phyloP scores from a whole-genome alignment of 2,329 filamentous ascomycete species.

The Sordariomycetes sp. region DNA sequence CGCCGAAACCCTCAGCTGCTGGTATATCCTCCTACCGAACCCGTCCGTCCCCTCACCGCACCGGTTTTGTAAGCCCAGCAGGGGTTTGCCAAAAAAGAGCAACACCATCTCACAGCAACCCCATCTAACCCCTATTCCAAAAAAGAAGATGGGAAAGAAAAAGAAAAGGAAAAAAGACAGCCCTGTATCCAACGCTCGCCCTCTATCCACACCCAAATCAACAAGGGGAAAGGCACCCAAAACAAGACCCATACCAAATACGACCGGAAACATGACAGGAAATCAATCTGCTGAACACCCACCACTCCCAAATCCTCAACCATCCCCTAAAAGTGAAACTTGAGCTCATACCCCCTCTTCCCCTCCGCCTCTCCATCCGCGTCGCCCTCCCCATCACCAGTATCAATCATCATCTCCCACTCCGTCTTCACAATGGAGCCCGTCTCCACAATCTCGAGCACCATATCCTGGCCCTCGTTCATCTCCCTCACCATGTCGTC shows the following conservation, averaged over 20 bases:
- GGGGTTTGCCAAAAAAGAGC: no score
- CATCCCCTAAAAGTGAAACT: background rate
- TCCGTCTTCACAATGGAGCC: constrained; percentile 1
- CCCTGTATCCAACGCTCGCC: background rate
- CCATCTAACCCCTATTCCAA: background rate
- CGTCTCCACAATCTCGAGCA: background rate
- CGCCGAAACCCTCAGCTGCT: no score
- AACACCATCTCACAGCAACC: background rate
- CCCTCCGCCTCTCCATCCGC: background rate
- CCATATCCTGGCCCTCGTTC: constrained; percentile 64
- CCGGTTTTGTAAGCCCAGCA: no score
- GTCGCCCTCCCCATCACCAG: background rate
- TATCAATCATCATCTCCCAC: constrained; percentile 6
- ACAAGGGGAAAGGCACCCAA: background rate
- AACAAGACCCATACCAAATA: background rate
- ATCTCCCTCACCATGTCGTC: constrained; percentile 80
- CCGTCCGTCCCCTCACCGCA: no score
- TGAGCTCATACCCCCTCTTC: constrained; percentile 3
- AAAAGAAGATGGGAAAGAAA: background rate
- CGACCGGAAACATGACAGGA: background rate
- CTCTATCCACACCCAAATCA: background rate
- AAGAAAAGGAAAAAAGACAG: background rate
- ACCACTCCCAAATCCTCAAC: no score
- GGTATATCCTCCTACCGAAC: no score
- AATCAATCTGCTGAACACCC: background rate